Evolutionary conservation across 768 basidiomycete genomes (phyloP).

Genomic region (Auricularia heimuer): DNA sequence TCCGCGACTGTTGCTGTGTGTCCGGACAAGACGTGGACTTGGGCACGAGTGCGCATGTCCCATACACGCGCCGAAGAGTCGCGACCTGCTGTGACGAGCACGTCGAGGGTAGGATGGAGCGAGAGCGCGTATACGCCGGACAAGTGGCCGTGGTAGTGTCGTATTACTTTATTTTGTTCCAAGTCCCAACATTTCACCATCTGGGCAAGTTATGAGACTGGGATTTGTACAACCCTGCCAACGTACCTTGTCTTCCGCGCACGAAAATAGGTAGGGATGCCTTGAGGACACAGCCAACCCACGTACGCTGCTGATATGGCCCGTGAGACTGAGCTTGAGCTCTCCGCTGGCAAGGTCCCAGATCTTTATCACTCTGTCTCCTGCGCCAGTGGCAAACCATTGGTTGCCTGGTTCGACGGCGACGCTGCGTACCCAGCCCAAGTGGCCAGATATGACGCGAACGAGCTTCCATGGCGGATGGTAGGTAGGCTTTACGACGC

Average conservation of each 20-base stretch:
- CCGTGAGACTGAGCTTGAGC: constrained; percentile 90
- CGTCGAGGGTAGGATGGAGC: constrained; percentile 90
- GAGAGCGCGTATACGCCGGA: constrained; percentile 94
- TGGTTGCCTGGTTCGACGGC: constrained; percentile 97
- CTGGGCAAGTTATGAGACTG: constrained; percentile 29
- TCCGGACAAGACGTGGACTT: constrained; percentile 85
- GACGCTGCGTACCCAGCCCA: constrained; percentile 95
- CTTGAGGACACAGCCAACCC: constrained; percentile 86
- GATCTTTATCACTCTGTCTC: constrained; percentile 96
- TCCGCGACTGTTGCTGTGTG: constrained; percentile 94
- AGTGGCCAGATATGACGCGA: constrained; percentile 93
- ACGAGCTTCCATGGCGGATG: constrained; percentile 94
- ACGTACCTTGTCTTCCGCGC: constrained; percentile 91
- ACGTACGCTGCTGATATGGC: constrained; percentile 94
- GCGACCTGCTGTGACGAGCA: constrained; percentile 90
- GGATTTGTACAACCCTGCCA: neutral
- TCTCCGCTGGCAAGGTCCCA: constrained; percentile 99
- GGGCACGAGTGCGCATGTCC: constrained; percentile 98
- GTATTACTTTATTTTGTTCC: constrained; percentile 97
- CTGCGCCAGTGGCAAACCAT: constrained; percentile 98
- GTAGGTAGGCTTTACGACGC: constrained; percentile 90
- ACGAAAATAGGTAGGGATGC: constrained; percentile 96
- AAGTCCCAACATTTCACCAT: constrained; percentile 99
- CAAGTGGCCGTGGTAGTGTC: constrained; percentile 96
- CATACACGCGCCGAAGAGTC: constrained; percentile 96